Evolutionary conservation across 345 rosid genomes (phyloP).

Genomic region (Camelina hispida): DNA sequence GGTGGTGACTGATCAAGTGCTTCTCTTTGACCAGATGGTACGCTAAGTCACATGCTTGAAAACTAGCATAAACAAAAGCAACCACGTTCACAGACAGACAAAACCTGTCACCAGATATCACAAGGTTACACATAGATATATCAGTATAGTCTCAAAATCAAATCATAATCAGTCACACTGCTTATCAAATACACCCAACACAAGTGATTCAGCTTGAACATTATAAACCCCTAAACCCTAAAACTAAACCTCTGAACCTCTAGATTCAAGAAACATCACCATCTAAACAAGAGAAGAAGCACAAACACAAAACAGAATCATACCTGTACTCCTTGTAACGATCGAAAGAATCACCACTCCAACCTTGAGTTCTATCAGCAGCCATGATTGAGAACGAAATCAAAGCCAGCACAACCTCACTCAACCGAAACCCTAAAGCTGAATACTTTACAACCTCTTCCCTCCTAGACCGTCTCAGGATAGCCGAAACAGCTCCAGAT

Average conservation of each 20-base stretch:
- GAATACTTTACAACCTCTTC: slow-evolving; percentile 49
- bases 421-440: slow-evolving; percentile 72
- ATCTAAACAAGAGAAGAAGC: not conserved
- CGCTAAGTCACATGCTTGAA: slow-evolving; percentile 74
- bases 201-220: slow-evolving; percentile 8
- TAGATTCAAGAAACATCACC: slow-evolving; percentile 8
- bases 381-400: slow-evolving; percentile 96
- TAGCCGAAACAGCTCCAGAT: slow-evolving; percentile 45
- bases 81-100: slow-evolving; percentile 86
- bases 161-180: slow-evolving; percentile 3
- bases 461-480: slow-evolving; percentile 38
- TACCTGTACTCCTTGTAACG: slow-evolving; percentile 92
- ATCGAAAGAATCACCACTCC: slow-evolving; percentile 97
- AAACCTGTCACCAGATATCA: slow-evolving; percentile 54
- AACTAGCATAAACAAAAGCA: slow-evolving; percentile 70
- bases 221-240: slow-evolving; percentile 22
- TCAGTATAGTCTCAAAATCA: slow-evolving; percentile 12
- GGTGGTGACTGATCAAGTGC: slow-evolving; percentile 62
- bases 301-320: not conserved
- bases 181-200: slow-evolving; percentile 7
- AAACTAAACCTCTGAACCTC: slow-evolving; percentile 22
- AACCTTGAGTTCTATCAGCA: slow-evolving; percentile 92
- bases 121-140: slow-evolving; percentile 3
- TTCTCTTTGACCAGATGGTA: slow-evolving; percentile 62
- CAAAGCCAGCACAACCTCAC: slow-evolving; percentile 72